phyloP scores from a whole-genome alignment of 1,139 yeast genomes.

The Nakaseomyces nivariensis region DNA sequence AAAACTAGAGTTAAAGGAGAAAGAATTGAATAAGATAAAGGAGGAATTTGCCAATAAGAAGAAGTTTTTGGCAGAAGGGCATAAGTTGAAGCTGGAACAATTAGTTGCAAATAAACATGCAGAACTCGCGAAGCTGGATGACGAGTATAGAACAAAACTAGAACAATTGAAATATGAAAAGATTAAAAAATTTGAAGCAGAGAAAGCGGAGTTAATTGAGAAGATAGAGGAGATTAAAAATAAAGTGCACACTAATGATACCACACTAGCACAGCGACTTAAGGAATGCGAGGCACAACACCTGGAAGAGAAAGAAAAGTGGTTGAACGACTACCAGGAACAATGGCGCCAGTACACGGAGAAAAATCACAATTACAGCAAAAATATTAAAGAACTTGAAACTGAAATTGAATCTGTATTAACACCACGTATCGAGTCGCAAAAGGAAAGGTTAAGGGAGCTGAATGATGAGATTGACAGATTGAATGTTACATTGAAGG shows the following conservation, averaged over 20 bases:
- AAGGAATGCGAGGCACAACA: slow-evolving; percentile 17
- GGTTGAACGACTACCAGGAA: slow-evolving; percentile 21
- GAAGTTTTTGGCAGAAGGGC: slow-evolving; percentile 31
- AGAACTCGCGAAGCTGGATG: slow-evolving; percentile 33
- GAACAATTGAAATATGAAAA: slow-evolving; percentile 32
- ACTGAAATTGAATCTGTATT: slow-evolving; percentile 13
- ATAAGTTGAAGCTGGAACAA: slow-evolving; percentile 31
- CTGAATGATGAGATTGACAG: slow-evolving; percentile 11
- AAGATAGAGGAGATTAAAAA: slow-evolving; percentile 18
- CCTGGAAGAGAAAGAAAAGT: slow-evolving; percentile 17
- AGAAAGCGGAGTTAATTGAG: slow-evolving; percentile 20
- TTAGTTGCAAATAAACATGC: slow-evolving; percentile 32
- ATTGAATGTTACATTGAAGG: slow-evolving; percentile 6
- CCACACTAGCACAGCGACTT: slow-evolving; percentile 14
- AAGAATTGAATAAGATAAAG: slow-evolving; percentile 34
- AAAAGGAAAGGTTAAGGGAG: slow-evolving; percentile 12
- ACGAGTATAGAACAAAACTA: slow-evolving; percentile 29
- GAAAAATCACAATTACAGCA: slow-evolving; percentile 11
- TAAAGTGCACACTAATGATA: slow-evolving; percentile 22
- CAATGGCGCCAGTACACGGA: slow-evolving; percentile 17
- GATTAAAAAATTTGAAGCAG: slow-evolving; percentile 26
- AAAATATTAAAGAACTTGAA: slow-evolving; percentile 16
- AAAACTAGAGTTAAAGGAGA: slow-evolving; percentile 31
- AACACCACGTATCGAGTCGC: slow-evolving; percentile 12
- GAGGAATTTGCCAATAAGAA: slow-evolving; percentile 26